A percentile compares a stretch with the other conserved stretches of the same genome.
phyloP scores from a whole-genome alignment of 345 rosid genomes.

The Excoecaria agallocha region DNA sequence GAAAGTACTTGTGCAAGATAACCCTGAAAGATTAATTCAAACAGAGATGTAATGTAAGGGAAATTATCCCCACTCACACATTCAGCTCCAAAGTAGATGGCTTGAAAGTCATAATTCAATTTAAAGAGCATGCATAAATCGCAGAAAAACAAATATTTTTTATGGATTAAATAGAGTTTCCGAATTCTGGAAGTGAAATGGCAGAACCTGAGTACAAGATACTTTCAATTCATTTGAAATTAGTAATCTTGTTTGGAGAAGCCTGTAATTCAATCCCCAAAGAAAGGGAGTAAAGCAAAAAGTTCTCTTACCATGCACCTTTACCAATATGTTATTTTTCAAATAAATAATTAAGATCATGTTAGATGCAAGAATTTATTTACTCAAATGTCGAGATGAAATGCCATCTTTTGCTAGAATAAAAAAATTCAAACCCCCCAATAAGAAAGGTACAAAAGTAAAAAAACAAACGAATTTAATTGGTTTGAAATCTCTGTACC shows the following conservation, averaged over 20 bases:
- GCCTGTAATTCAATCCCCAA: not conserved
- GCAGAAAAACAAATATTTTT: too few species aligned
- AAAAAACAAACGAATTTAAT: not conserved
- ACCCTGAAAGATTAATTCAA: conserved; percentile 48
- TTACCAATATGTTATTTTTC: too few species aligned
- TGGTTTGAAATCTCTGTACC: not conserved
- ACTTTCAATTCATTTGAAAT: too few species aligned
- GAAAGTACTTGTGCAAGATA: conserved; percentile 93
- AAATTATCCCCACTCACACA: too few species aligned
- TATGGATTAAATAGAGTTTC: too few species aligned
- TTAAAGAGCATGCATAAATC: too few species aligned
- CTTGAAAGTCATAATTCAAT: too few species aligned
- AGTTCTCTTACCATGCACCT: not conserved
- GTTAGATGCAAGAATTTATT: not conserved
- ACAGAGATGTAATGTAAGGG: conserved; percentile 2
- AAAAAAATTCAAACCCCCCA: not conserved
- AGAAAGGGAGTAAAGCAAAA: not conserved
- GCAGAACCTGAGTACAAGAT: too few species aligned
- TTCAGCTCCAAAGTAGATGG: too few species aligned
- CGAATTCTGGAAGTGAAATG: too few species aligned
- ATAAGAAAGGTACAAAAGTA: not conserved
- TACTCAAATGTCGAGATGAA: not conserved
- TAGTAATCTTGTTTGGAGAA: not conserved
- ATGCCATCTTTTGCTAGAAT: not conserved
- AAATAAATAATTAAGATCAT: not conserved